Base-by-base conservation (phyloP, 106 monocot species). In the Amphibolis antarctica region DNA sequence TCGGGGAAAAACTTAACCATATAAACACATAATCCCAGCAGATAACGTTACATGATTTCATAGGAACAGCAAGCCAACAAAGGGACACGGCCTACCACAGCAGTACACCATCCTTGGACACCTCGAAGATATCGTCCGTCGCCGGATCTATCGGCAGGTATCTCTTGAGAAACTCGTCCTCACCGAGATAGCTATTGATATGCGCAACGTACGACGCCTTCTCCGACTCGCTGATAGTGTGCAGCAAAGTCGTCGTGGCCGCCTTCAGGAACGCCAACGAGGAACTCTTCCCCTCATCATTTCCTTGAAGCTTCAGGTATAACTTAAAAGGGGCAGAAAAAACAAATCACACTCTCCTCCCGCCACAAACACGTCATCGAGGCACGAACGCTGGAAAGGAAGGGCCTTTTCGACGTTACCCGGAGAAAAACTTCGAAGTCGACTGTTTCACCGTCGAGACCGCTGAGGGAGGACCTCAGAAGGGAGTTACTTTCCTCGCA, bases 101-200 rank as follows among this genome's bases (percentile, higher is more conserved):
- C 23, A 93, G 88, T 45, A 93, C 88, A 65, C 93, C 93, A 46
- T 93, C 85, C 75, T 75, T 88, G 19, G 75, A 70, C 68, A 93
- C 67, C 63, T 83, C 71, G 58, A 93, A 93, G 27, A 93, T 73
- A 63, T 81, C 80, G 67, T 88, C 68, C 2, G 73, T 63, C 10
- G 55, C 50, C 11, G 88, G 93, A 56, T 93, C 82, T 21, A 92
- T 54, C 12, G 92, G 92, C 1, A 92, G 69, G 45, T 77, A 75
- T 30, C 71, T 69, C 77, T 84, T 87, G 42, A 92, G 59, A 44
- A 87, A 92, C 9, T 72, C 63, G 55, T 92, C 92, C 17, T 84
- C 84, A 10, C 81, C 66, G 25, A 92, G 86, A 69, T 84, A 87
- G 48, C 52, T 82, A 43, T 92, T 92, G 55, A 92, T 92, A 55